Base-by-base conservation (phyloP, 106 monocot genomes). In the Dendrobium huoshanense region DNA sequence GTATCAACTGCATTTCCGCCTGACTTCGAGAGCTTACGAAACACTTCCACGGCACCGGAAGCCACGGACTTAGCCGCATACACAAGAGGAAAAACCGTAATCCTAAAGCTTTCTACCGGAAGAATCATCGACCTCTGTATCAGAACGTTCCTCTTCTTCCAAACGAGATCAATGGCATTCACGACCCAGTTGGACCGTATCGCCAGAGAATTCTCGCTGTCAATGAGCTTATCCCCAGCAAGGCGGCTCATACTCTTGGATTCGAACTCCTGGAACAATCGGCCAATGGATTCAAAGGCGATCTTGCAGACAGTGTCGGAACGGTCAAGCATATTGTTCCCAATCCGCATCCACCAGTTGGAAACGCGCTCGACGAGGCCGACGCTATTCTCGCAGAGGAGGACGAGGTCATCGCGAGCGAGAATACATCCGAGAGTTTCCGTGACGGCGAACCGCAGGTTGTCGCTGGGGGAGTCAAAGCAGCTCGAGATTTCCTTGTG, bases 161-260 rank as follows among this genome's bases (percentile, higher is more conserved):
- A 98, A 7, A 90, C 81, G 58, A 90, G 76, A 59, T 95, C 95
- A 11, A 95, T 78, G 5, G 95, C 89, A 31, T 89, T 84, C 31
- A 91, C 91, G 15, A 93, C 91, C 98, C 98, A 98, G 18, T 86
- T 89, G 15, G 98, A 91, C 0, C 98, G 84, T 67, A 98, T 91
- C 0, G 98, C 91, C 8, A 98, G 59, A 10, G 97, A 92, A 85
- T 94, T 91, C 81, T 98, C 97, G n/a, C 90, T 90, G 64, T 94
- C 97, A 4, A 98, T 85, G 70, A 98, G 89, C 89, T 98, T 98
- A 77, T 98, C 97, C 4, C 97, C 97, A 0, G 97, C 94, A 20
- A 98, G 90, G 17, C 97, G 86, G 81, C 92, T 93, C 95, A 98
- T 95, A 61, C 98, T 79, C 84, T 91, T 94, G 24, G 91, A 76